These are phyloP conservation scores for Rhizoclosmatium sp. DNA, from an alignment of 192 early-diverging fungal species.

Conservation along the genomic window DNA sequence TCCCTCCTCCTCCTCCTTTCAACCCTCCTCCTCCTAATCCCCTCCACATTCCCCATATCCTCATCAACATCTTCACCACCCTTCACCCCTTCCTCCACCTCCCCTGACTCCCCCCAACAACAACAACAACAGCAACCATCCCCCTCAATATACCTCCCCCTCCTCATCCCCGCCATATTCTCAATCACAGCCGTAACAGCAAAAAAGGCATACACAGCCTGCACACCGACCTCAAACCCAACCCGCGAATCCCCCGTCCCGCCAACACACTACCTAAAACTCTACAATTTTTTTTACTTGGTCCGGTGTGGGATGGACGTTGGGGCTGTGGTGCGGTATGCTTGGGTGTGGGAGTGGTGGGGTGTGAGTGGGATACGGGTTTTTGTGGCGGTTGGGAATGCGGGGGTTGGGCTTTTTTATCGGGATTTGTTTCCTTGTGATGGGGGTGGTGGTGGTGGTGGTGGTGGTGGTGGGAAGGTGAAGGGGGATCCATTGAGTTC, in stretches of 20 bases:
- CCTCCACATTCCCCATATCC: background rate
- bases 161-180: background rate
- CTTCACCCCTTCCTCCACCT: background rate
- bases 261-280: background rate
- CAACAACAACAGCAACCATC: background rate
- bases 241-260: background rate
- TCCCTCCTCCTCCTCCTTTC: background rate
- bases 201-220: constrained; percentile 8
- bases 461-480: background rate
- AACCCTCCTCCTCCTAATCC: background rate
- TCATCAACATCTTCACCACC: too few relatives aligned
- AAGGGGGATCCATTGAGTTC: too few relatives aligned
- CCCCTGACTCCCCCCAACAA: background rate
- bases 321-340: background rate
- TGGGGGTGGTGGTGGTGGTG: background rate
- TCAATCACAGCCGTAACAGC: background rate
- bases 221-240: background rate
- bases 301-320: background rate
- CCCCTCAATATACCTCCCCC: background rate
- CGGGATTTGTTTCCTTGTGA: background rate
- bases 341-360: background rate
- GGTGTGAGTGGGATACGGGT: background rate
- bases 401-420: constrained; percentile 3
- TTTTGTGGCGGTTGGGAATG: background rate
- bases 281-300: background rate